These are phyloP conservation scores for Lunularia cruciata DNA, from an alignment of 225 moss, liverwort and hornwort genomes.

Conservation along the genomic window DNA sequence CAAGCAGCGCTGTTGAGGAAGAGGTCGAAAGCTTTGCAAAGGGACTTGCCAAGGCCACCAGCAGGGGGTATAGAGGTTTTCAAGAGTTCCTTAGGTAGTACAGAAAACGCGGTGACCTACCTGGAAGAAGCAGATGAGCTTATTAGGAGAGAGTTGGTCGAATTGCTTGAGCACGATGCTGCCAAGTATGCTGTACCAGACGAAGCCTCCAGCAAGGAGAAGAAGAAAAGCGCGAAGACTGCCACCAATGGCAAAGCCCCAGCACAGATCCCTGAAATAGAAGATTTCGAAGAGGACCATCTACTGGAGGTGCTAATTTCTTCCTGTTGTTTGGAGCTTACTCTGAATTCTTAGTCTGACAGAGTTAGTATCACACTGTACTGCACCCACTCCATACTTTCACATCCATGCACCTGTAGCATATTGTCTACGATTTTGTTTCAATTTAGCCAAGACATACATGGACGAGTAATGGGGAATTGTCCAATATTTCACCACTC, in stretches of 20 bases:
- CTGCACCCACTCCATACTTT: no score
- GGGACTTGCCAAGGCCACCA: constrained; percentile 80
- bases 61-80: constrained; percentile 58
- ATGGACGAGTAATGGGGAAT: no score
- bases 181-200: constrained; percentile 56
- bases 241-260: constrained; percentile 39
- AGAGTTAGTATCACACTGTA: no score
- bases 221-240: constrained; percentile 52
- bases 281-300: constrained; percentile 61
- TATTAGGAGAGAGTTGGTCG: constrained; percentile 69
- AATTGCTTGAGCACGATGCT: constrained; percentile 74
- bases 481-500: no score
- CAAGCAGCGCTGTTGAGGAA: constrained; percentile 62
- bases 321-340: not conserved
- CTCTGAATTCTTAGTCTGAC: no score
- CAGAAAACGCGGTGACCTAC: constrained; percentile 54
- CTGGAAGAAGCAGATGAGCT: constrained; percentile 74
- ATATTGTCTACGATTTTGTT: no score
- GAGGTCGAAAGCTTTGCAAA: constrained; percentile 71
- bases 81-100: constrained; percentile 46
- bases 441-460: no score
- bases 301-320: constrained; percentile 51
- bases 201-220: constrained; percentile 49
- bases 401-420: no score
- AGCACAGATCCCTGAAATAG: constrained; percentile 40